These are phyloP conservation scores for Kurtzmaniella natalensis DNA, from an alignment of 1,139 yeast species.

Conservation along the genomic window DNA sequence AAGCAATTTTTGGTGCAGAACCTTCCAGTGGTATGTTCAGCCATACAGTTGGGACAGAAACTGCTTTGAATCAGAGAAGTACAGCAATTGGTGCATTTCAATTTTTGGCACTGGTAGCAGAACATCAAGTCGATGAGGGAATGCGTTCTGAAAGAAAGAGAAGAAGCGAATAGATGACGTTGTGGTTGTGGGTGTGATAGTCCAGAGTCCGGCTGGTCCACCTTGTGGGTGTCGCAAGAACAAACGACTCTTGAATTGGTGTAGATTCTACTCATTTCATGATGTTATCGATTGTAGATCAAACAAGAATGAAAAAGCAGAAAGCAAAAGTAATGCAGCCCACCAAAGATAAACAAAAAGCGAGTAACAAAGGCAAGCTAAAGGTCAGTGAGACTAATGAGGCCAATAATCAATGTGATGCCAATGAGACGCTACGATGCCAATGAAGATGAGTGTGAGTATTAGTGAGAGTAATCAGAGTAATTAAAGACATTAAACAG, in stretches of 20 bases:
- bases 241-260: constrained; percentile 19
- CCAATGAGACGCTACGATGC: too few relatives aligned
- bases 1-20: constrained; percentile 38
- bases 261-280: constrained; percentile 20
- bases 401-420: too few relatives aligned
- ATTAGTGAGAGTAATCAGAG: too few relatives aligned
- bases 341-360: too few relatives aligned
- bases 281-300: too few relatives aligned
- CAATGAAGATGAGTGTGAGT: too few relatives aligned
- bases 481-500: too few relatives aligned
- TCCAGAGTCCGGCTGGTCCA: constrained; percentile 5
- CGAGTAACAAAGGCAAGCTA: too few relatives aligned
- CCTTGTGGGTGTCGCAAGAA: constrained; percentile 11
- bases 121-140: constrained; percentile 22
- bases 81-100: constrained; percentile 26
- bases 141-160: constrained; percentile 5
- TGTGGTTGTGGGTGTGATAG: background rate
- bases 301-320: too few relatives aligned
- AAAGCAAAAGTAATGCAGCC: too few relatives aligned
- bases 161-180: too few relatives aligned
- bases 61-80: constrained; percentile 21
- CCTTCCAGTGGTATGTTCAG: constrained; percentile 25
- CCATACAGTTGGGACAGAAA: constrained; percentile 36
- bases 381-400: too few relatives aligned
- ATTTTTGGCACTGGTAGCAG: constrained; percentile 35